Percentiles rank a stretch among this genome's conserved stretches.
phyloP scores from a whole-genome alignment of 106 monocot genomes.

The Dendrobium chrysotoxum region DNA sequence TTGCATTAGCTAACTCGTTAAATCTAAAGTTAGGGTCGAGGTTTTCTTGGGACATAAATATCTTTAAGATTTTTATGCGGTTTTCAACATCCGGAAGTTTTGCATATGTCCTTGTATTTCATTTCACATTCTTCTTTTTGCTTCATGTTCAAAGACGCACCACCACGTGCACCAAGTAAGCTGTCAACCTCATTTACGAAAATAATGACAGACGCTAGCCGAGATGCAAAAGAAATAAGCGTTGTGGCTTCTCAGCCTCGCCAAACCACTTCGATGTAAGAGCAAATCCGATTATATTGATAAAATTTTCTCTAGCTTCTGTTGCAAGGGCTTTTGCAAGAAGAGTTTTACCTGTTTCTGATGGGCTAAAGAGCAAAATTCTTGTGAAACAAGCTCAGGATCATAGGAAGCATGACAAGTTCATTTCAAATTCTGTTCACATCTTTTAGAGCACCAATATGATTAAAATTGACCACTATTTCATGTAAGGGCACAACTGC shows the following conservation, averaged over 20 bases:
- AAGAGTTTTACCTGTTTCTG: too few relatives aligned
- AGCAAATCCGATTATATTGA: slow-evolving; percentile 84
- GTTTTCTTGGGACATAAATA: too few relatives aligned
- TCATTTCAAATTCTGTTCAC: slow-evolving; percentile 85
- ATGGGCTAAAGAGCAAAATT: too few relatives aligned
- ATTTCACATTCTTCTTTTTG: too few relatives aligned
- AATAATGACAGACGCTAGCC: slow-evolving; percentile 30
- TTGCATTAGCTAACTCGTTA: too few relatives aligned
- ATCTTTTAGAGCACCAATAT: slow-evolving; percentile 78
- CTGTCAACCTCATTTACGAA: slow-evolving; percentile 79
- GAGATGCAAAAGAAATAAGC: slow-evolving; percentile 85
- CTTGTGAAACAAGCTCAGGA: slow-evolving; percentile 72
- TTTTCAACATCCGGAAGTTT: too few relatives aligned
- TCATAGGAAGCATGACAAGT: slow-evolving; percentile 91
- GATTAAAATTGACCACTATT: slow-evolving; percentile 38
- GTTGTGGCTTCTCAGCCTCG: slow-evolving; percentile 99
- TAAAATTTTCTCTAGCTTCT: slow-evolving; percentile 21
- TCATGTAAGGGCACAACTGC: slow-evolving; percentile 87
- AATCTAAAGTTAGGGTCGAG: too few relatives aligned
- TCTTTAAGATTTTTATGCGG: too few relatives aligned
- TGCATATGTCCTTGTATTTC: too few relatives aligned
- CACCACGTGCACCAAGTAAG: slow-evolving; percentile 88
- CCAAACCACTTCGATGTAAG: slow-evolving; percentile 99
- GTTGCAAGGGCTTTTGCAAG: too few relatives aligned
- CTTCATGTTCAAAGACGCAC: slow-evolving; percentile 30